Percentiles rank a stretch among this genome's conserved stretches.
phyloP scores from a whole-genome alignment of 306 rosid genomes.

The Alnus glutinosa region DNA sequence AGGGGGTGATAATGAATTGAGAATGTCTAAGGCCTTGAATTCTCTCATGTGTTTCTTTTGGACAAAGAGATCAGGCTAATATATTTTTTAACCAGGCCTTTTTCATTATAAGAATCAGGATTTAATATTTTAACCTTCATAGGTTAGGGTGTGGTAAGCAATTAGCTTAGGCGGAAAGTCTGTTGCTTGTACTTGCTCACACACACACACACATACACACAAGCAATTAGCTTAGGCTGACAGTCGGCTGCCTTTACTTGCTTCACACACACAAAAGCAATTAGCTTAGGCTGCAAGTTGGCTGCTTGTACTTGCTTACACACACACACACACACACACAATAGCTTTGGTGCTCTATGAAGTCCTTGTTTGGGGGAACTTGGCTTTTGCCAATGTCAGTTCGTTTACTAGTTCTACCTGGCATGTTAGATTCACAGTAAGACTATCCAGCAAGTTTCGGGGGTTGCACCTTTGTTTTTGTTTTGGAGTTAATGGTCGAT shows the following conservation, averaged over 20 bases:
- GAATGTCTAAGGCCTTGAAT: constrained; percentile 1
- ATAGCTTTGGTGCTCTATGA: not conserved
- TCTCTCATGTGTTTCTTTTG: not conserved
- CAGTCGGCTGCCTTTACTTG: no score
- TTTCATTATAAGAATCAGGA: not conserved
- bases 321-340: not conserved
- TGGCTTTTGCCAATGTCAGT: not conserved
- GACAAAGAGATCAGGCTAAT: not conserved
- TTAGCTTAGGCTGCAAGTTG: no score
- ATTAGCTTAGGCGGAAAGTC: not conserved
- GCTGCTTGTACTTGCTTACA: no score
- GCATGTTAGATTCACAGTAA: not conserved
- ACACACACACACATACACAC: not conserved
- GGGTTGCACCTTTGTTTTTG: no score
- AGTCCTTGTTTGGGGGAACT: not conserved
- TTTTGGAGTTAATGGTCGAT: not conserved
- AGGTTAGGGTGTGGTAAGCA: not conserved
- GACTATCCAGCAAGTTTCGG: no score
- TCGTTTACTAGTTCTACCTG: not conserved
- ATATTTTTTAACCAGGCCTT: not conserved
- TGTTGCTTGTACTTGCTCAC: not conserved
- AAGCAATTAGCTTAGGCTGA: no score
- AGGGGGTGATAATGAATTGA: not conserved
- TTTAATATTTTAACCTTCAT: not conserved
- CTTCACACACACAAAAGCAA: no score